Percentiles rank a stretch among this genome's conserved stretches.
phyloP scores from a whole-genome alignment of 306 rosid species.

The Citrullus colocynthis region DNA sequence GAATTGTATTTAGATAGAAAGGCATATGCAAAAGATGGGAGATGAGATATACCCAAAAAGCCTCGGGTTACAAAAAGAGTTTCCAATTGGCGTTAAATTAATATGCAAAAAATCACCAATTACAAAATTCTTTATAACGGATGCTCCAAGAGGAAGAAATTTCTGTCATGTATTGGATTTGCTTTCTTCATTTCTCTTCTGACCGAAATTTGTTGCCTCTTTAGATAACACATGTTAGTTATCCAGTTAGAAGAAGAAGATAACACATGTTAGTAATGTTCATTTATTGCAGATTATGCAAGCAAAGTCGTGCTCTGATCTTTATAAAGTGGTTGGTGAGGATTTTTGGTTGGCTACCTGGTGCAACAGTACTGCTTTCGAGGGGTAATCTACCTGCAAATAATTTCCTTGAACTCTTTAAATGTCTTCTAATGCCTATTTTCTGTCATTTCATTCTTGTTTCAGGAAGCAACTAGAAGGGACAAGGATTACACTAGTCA shows the following conservation, averaged over 20 bases:
- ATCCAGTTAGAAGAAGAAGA: not conserved
- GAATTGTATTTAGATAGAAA: not conserved
- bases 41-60: not conserved
- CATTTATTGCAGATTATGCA: slow-evolving; percentile 47
- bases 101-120: not conserved
- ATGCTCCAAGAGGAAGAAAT: not conserved
- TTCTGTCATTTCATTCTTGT: slow-evolving; percentile 21
- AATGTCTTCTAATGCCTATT: slow-evolving; percentile 17
- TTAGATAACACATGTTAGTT: not conserved
- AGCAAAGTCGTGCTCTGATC: slow-evolving; percentile 85
- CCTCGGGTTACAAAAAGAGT: not conserved
- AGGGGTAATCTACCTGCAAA: slow-evolving; percentile 41
- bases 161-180: not conserved
- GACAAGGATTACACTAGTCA: slow-evolving; percentile 66
- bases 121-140: not conserved
- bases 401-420: slow-evolving; percentile 4
- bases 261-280: not conserved
- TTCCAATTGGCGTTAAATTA: not conserved
- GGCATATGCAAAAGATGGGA: not conserved
- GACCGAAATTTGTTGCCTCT: not conserved
- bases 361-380: slow-evolving; percentile 84
- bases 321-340: slow-evolving; percentile 63
- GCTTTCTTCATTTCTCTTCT: not conserved
- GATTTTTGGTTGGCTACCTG: slow-evolving; percentile 92
- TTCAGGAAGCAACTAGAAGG: slow-evolving; percentile 96